phyloP scores from a whole-genome alignment of 345 rosid genomes.

The Rhizophora mangle region DNA sequence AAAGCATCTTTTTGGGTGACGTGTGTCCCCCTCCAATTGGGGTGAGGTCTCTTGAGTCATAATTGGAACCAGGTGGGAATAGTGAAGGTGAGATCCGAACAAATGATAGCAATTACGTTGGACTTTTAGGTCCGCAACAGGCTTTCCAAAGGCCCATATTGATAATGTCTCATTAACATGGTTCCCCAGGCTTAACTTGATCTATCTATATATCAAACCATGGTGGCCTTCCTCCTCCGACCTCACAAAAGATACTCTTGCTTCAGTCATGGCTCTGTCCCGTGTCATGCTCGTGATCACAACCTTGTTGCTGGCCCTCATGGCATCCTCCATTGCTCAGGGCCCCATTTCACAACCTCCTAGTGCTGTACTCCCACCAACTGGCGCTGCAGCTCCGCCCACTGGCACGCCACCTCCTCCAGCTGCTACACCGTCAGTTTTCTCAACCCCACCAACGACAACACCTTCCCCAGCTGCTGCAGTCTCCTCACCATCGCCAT shows the following conservation, averaged over 20 bases:
- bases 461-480: conserved; percentile 7
- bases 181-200: not conserved
- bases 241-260: not conserved
- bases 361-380: conserved; percentile 10
- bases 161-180: not conserved
- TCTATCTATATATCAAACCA: conserved; percentile 25
- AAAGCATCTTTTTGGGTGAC: no score
- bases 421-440: not conserved
- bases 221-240: not conserved
- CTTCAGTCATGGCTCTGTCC: conserved; percentile 32
- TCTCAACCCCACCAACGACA: not conserved
- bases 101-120: no score
- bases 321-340: conserved; percentile 30
- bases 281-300: conserved; percentile 30
- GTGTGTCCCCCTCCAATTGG: no score
- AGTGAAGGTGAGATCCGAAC: no score
- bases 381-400: not conserved
- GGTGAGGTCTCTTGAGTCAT: no score
- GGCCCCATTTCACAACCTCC: conserved; percentile 26
- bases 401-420: conserved; percentile 14
- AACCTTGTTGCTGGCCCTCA: conserved; percentile 16
- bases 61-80: no score
- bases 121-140: no score
- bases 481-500: not conserved
- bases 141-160: no score